Conservation (phyloP, 345 rosid species). For the Sisymbrium irio region DNA sequence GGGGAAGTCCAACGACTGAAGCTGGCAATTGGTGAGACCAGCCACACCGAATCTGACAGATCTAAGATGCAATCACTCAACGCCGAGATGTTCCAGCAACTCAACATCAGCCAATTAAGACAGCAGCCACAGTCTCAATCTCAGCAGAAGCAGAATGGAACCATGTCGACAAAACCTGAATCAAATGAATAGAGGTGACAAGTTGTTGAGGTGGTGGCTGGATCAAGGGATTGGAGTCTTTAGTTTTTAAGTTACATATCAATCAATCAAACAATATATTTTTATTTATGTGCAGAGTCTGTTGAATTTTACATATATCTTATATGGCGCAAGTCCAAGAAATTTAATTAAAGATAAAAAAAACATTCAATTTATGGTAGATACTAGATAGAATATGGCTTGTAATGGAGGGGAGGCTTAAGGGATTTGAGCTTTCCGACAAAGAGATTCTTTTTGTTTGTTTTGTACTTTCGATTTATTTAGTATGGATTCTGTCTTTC, state of each 20-base stretch:
- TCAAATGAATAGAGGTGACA: constrained; percentile 46
- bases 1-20: constrained; percentile 53
- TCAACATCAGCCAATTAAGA: constrained; percentile 31
- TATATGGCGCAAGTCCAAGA: constrained; percentile 18
- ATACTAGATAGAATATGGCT: constrained; percentile 14
- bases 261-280: constrained; percentile 6
- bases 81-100: constrained; percentile 37
- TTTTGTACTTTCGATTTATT: neutral
- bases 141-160: constrained; percentile 48
- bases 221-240: constrained; percentile 13
- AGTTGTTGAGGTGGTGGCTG: constrained; percentile 12
- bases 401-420: constrained; percentile 8
- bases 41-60: constrained; percentile 31
- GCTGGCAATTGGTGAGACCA: constrained; percentile 32
- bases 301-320: constrained; percentile 23
- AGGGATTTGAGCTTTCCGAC: constrained; percentile 11
- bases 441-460: constrained; percentile 16
- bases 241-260: constrained; percentile 8
- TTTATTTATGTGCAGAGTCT: constrained; percentile 27
- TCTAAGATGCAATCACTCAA: constrained; percentile 37
- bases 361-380: constrained; percentile 20
- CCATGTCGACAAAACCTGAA: constrained; percentile 48
- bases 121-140: constrained; percentile 23
- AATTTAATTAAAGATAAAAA: neutral
- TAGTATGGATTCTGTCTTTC: neutral